Evolutionary conservation across 2,329 filamentous ascomycete genomes (phyloP), one percentile per base, ranked within the genome.

Genomic region (Sclerotinia subarctica): DNA sequence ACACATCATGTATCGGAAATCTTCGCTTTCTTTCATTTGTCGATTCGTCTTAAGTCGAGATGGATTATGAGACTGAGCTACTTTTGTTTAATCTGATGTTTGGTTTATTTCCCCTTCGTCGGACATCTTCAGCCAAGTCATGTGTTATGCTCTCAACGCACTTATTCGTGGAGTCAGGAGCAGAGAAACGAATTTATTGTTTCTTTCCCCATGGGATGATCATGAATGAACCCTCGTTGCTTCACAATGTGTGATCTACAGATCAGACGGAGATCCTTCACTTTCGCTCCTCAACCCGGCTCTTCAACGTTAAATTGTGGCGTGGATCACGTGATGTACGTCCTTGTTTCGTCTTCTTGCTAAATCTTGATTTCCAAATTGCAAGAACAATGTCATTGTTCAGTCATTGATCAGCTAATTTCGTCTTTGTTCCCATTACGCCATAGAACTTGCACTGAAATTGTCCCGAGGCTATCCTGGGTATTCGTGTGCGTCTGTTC

Each of bases 31-130:
- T 21, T 21, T 47, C 19, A 13, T 32, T 49, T 10, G 17, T 60
- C 44, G 11, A 60, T 32, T 32, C 57, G 49, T 60, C 26, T 60
- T 47, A 49, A 51, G 46, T 62, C 38, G 58, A 62, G 29, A 62
- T 62, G 58, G 26, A 11, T 4, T 19, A 11, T 8, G 44, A 49
- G 58, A 49, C 44, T 17, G 26, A 11, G 44, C n/a, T 35, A 6
- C 3, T 10, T 19, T 7, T 24, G 29, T 19, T 49, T 19, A 19
- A 19, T 8, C 26, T 24, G 29, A 6, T 17, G 19, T 17, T 8
- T 17, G 3, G 5, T n/a, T 32, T 3, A 11, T 17, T 49, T 19
- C 49, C 32, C 8, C 35, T 57, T 24, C n/a, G n/a, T n/a, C n/a
- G n/a, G n/a, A n/a, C n/a, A n/a, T 32, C 21, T 21, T 8, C 38